Conservation (phyloP, 305 asterid genomes). For the Solanum hybrid region DNA sequence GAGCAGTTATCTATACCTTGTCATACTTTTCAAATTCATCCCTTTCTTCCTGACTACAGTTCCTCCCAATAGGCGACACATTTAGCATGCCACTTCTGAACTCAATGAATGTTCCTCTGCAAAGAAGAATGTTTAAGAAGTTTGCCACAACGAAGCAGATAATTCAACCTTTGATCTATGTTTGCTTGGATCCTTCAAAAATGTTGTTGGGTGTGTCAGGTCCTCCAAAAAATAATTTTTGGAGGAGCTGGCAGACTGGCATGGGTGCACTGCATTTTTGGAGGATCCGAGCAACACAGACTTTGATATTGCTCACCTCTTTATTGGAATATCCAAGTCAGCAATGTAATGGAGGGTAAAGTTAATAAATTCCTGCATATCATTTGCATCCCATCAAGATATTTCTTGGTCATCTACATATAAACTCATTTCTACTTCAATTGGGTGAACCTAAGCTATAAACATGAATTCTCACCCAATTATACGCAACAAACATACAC, state of each 20-base stretch:
- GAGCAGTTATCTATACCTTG: conserved; percentile 41
- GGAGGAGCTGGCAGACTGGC: neutral
- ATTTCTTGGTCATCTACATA: neutral
- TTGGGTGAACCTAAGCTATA: neutral
- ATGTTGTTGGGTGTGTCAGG: neutral
- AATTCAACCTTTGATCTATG: neutral
- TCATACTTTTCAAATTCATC: conserved; percentile 92
- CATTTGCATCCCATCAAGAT: conserved; percentile 5
- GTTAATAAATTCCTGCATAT: conserved; percentile 81
- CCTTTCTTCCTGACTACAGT: conserved; percentile 95
- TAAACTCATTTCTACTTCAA: neutral
- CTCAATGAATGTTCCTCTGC: conserved; percentile 90
- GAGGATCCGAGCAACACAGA: neutral
- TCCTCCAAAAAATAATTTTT: neutral
- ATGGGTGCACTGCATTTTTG: neutral
- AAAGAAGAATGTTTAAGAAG: conserved; percentile 4
- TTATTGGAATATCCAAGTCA: conserved; percentile 90
- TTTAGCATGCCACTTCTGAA: conserved; percentile 97
- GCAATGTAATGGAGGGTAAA: conserved; percentile 90
- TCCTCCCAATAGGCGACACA: conserved; percentile 93
- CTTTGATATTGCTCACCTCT: conserved; percentile 42
- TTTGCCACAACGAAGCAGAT: neutral
- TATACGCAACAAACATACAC: neutral
- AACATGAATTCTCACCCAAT: neutral
- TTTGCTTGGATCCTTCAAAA: neutral